Evolutionary conservation across 1,284 basidiomycete species (phyloP).

Genomic region (Microbotryum saponariae): DNA sequence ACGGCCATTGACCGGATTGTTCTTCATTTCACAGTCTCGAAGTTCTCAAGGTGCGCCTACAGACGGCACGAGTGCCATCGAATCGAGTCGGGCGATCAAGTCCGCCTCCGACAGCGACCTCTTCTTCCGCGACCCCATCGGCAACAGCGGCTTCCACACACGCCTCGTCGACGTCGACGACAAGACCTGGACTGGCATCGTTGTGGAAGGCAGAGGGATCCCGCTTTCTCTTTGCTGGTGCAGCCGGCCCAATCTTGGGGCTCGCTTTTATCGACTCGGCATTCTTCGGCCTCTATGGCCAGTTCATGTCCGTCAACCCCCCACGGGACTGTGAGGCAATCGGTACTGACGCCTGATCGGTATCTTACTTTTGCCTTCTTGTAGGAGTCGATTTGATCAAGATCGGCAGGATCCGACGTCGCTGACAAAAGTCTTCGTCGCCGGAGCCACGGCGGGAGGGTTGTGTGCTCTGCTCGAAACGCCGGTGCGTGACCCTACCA

Average conservation of each 20-base stretch:
- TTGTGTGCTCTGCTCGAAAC: constrained; percentile 38
- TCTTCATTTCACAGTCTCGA: background rate
- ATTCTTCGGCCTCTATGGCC: constrained; percentile 37
- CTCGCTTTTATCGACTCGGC: constrained; percentile 38
- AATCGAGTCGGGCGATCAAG: constrained; percentile 8
- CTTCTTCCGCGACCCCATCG: constrained; percentile 8
- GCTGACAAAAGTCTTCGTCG: constrained; percentile 31
- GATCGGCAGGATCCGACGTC: constrained; percentile 36
- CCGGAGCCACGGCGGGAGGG: constrained; percentile 36
- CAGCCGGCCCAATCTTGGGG: constrained; percentile 37
- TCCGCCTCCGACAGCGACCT: constrained; percentile 14
- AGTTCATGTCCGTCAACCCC: constrained; percentile 32
- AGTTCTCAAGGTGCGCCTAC: constrained; percentile 37
- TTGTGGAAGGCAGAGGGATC: constrained; percentile 35
- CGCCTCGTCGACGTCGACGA: constrained; percentile 10
- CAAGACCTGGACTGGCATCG: constrained; percentile 19
- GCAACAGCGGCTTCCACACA: constrained; percentile 11
- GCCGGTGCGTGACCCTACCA: constrained; percentile 27
- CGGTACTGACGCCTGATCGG: no score
- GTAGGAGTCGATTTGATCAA: constrained; percentile 23
- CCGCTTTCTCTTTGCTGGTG: constrained; percentile 37
- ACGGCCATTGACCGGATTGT: background rate
- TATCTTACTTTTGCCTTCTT: no score
- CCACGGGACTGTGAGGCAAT: constrained; percentile 6
- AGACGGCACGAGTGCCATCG: constrained; percentile 29